Percentiles rank a stretch among this genome's conserved stretches.
These are phyloP conservation scores for Hygrocybe punicea DNA, from an alignment of 768 basidiomycete genomes.

Conservation along the genomic window DNA sequence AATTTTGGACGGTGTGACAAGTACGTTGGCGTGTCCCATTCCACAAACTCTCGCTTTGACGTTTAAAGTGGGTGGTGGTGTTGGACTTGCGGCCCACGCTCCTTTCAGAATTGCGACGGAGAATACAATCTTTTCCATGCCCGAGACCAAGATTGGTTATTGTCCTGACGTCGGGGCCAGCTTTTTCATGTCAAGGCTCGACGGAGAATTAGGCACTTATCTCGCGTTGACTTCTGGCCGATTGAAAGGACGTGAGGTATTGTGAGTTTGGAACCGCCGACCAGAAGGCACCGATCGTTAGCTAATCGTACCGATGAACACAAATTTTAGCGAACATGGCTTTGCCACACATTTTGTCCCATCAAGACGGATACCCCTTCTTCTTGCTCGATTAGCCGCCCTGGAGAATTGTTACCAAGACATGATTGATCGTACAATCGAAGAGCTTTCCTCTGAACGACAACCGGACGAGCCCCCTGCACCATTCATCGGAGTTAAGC, in stretches of 20 bases:
- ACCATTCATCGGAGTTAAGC: conserved; percentile 55
- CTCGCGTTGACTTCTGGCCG: conserved; percentile 78
- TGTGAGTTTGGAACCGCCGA: conserved; percentile 50
- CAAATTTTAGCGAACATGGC: conserved; percentile 68
- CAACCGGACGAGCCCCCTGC: conserved; percentile 52
- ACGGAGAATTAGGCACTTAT: conserved; percentile 93
- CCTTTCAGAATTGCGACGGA: conserved; percentile 92
- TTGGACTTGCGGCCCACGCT: conserved; percentile 80
- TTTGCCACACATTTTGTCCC: conserved; percentile 93
- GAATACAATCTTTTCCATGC: conserved; percentile 91
- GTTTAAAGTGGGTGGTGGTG: conserved; percentile 87
- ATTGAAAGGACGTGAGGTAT: conserved; percentile 76
- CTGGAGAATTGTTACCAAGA: conserved; percentile 45
- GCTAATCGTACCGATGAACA: conserved; percentile 7
- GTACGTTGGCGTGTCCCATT: conserved; percentile 47
- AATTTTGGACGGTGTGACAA: conserved; percentile 86
- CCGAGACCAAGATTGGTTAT: conserved; percentile 90
- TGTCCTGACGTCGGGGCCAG: conserved; percentile 91
- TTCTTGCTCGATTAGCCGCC: conserved; percentile 64
- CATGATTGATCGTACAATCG: conserved; percentile 54
- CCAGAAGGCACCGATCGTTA: background rate
- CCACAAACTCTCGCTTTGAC: conserved; percentile 6
- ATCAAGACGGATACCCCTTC: conserved; percentile 64
- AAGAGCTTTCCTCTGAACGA: conserved; percentile 70
- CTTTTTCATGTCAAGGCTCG: conserved; percentile 83